phyloP scores from a whole-genome alignment of 139 green algal genomes.

The Trebouxia sp. region DNA sequence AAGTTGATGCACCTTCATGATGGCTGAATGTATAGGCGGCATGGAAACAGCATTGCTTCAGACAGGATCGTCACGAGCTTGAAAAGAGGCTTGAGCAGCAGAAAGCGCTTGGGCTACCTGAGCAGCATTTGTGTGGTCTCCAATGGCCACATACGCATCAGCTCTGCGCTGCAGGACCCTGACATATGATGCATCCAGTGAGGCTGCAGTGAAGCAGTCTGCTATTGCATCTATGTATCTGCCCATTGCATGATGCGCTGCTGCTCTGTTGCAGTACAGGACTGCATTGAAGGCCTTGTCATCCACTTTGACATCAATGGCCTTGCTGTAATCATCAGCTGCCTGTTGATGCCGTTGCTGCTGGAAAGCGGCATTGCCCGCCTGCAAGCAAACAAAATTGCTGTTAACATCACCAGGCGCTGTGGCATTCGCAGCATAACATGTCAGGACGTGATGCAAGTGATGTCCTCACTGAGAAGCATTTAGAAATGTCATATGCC shows the following conservation, averaged over 20 bases:
- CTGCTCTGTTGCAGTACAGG: conserved; percentile 61
- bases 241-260: conserved; percentile 43
- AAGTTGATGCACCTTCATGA: not conserved
- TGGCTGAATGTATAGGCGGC: too few species aligned
- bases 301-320: conserved; percentile 30
- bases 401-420: too few species aligned
- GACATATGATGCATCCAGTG: conserved; percentile 51
- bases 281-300: conserved; percentile 46
- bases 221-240: conserved; percentile 56
- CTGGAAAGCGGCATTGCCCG: conserved; percentile 48
- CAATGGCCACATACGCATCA: conserved; percentile 55
- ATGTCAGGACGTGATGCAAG: too few species aligned
- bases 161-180: conserved; percentile 53
- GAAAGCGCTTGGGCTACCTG: not conserved
- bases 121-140: conserved; percentile 44
- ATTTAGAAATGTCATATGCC: too few species aligned
- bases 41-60: too few species aligned
- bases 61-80: too few species aligned
- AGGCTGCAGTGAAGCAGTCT: conserved; percentile 52
- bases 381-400: too few species aligned
- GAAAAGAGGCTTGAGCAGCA: not conserved
- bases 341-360: conserved; percentile 41
- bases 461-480: too few species aligned
- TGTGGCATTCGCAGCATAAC: too few species aligned
- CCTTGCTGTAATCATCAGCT: conserved; percentile 45